Evolutionary conservation across 108 stramenopile species (phyloP), one percentile per base, ranked within the genome.

Genomic region (Cyclotella sp.): DNA sequence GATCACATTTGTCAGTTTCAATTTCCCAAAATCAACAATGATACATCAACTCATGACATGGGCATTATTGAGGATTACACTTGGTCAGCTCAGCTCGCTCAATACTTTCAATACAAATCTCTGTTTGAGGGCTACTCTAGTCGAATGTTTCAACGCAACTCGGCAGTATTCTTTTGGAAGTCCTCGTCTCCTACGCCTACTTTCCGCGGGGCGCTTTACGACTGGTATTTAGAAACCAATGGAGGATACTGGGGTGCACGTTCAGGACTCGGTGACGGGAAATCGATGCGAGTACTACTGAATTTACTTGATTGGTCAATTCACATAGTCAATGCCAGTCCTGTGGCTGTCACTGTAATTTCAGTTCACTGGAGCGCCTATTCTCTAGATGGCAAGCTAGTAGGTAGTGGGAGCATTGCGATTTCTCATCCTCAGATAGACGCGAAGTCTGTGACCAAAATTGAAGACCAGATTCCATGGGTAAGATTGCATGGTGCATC

Each of bases 111-210:
- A 64, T 84, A 79, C 55, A 73, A 79, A 42, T 30, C 74, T n/a
- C 58, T 84, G 9, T 68, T 79, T 24, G 78, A 84, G n/a, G 70
- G 73, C 3, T 79, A 79, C 44, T 66, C 63, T 62, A 39, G 43
- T 62, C 54, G 60, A 43, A 79, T 83, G 70, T 76, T 65, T 63
- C 63, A 83, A 43, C 66, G 61, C 27, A 58, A 70, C 28, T 79
- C 85, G 19, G 85, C 78, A 24, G 72, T 87, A 21, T 73, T 77
- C 45, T 44, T 87, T 26, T 87, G 83, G 83, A 87, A 84, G 44
- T 57, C 72, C 18, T 76, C 72, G 9, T 73, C 70, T 54, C 85
- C 85, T 45, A 71, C 85, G 43, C 87, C 87, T 11, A 74, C 83
- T 30, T 70, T 88, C 9, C 83, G 87, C 29, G 87, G 87, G 14